Evolutionary conservation across 2,329 filamentous ascomycete species (phyloP).

Genomic region (Phialophora chinensis): DNA sequence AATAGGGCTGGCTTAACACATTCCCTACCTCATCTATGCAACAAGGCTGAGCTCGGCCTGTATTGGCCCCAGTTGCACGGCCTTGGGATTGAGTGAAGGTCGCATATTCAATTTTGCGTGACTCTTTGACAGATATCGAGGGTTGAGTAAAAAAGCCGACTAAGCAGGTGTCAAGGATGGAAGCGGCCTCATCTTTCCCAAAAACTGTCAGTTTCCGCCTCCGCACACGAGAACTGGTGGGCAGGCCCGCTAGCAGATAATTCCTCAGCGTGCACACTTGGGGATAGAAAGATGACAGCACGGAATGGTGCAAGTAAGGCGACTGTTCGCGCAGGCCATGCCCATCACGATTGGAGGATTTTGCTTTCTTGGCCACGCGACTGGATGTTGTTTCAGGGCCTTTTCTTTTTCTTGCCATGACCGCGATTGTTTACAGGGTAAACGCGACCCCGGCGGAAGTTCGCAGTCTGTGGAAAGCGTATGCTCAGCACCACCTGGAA

Average conservation of each 20-base stretch:
- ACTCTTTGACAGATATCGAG: conserved; percentile 42
- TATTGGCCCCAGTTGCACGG: conserved; percentile 44
- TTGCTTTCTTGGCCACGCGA: conserved; percentile 25
- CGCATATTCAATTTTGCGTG: conserved; percentile 62
- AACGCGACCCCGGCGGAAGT: conserved; percentile 3
- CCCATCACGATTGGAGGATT: conserved; percentile 18
- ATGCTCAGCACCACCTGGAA: not conserved
- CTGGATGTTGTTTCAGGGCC: conserved; percentile 10
- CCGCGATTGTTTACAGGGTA: conserved; percentile 11
- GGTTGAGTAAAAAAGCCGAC: conserved; percentile 61
- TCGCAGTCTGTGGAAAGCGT: not conserved
- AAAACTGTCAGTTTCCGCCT: conserved; percentile 62
- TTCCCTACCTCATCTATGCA: conserved; percentile 68
- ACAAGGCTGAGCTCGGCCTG: conserved; percentile 51
- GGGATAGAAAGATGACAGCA: conserved; percentile 37
- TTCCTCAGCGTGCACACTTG: conserved; percentile 35
- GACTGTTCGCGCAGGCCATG: not conserved
- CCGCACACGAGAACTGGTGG: conserved; percentile 50
- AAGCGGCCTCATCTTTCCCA: conserved; percentile 53
- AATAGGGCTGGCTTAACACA: conserved; percentile 14
- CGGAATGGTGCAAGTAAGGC: conserved; percentile 24
- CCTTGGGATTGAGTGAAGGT: conserved; percentile 68
- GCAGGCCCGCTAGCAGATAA: conserved; percentile 35
- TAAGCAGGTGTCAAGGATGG: conserved; percentile 71
- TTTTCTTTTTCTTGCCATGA: conserved; percentile 40